Percentiles rank a stretch among this genome's conserved stretches.
Conservation (phyloP, 805 yeast genomes). For the Yarrowia divulgata region DNA sequence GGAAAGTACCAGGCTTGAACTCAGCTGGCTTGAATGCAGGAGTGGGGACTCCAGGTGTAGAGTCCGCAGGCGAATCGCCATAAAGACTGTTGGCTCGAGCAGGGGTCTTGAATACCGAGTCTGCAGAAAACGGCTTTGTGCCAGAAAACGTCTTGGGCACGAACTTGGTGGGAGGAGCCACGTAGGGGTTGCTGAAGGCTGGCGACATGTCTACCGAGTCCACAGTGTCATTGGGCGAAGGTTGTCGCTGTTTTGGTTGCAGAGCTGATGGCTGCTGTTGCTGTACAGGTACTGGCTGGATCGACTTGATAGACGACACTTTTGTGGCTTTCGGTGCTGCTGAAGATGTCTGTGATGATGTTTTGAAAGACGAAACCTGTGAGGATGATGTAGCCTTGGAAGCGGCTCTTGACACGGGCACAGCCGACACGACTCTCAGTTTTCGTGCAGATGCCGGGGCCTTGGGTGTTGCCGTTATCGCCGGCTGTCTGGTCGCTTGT, state of each 20-base stretch:
- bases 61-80: neutral
- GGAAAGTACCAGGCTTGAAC: neutral
- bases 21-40: conserved; percentile 3
- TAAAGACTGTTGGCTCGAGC: neutral
- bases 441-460: neutral
- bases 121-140: neutral
- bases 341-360: neutral
- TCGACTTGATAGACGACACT: conserved; percentile 6
- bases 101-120: conserved; percentile 8
- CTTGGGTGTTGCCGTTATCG: neutral
- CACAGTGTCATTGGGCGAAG: neutral
- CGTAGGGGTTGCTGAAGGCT: conserved; percentile 7
- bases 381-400: neutral
- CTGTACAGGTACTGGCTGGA: neutral
- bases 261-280: too few relatives aligned
- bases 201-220: conserved; percentile 10
- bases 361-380: neutral
- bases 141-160: neutral
- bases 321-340: neutral
- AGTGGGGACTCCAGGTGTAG: neutral
- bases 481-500: neutral
- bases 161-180: conserved; percentile 13
- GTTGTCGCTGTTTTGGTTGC: neutral
- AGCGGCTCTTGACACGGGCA: neutral
- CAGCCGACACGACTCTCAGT: conserved; percentile 2